Evolutionary conservation across 139 green algal species (phyloP), one percentile per base, ranked within the genome.

Genomic region (Chlorella sorokiniana): DNA sequence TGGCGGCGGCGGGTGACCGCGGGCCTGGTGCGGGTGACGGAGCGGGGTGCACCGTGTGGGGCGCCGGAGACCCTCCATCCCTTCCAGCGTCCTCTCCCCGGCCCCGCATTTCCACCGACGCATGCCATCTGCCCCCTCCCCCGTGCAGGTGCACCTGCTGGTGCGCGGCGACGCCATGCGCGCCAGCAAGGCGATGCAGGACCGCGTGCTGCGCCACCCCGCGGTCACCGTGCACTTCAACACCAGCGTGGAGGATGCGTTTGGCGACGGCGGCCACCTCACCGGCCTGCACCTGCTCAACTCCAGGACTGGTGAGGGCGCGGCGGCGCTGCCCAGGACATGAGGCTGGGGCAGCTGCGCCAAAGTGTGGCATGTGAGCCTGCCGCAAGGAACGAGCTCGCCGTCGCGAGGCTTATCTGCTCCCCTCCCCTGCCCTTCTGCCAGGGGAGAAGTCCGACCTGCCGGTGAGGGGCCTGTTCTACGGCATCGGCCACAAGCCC

Each of bases 401-500:
- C n/a, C n/a, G n/a, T n/a, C n/a, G n/a, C n/a, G n/a, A n/a, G n/a
- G n/a, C n/a, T n/a, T n/a, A n/a, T n/a, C n/a, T n/a, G n/a, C n/a
- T n/a, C n/a, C 67, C 52, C 45, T 37, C 25, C 4, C 41, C 45
- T 67, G 20, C 8, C 51, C 16, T 2, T 0, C 37, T 59, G 18
- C 67, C 86, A 91, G 92, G 92, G 18, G 91, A 92, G 83, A 88
- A 87, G 84, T 35, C 69, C 16, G 79, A 92, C 7, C 82, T 98
- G 76, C 44, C 70, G 5, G 94, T 98, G 64, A 76, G 82, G 14
- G 96, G 96, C 27, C 81, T 99, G 75, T 99, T 99, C 79, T 99
- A 99, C 84, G 96, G 96, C 79, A 99, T 99, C 78, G 96, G 96
- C 31, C 96, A 99, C 87, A 89, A 88, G 54, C 97, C 97, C 69